These are phyloP conservation scores for Russula lepida DNA, from an alignment of 768 basidiomycete genomes.

Conservation along the genomic window DNA sequence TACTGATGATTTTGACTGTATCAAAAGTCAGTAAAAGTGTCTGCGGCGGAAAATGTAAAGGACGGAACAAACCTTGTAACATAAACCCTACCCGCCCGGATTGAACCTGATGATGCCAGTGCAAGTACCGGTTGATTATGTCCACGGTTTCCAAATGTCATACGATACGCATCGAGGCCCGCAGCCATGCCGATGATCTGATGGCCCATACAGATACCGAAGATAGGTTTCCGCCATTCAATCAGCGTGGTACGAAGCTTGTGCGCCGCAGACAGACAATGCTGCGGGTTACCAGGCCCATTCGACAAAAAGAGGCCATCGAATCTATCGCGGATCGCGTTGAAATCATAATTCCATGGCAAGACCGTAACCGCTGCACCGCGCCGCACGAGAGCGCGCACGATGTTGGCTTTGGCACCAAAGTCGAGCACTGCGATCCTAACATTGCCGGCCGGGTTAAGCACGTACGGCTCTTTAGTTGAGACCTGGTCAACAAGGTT, in stretches of 20 bases:
- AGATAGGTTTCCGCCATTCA: constrained; percentile 91
- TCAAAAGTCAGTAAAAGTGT: constrained; percentile 2
- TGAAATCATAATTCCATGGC: constrained; percentile 98
- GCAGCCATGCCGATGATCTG: constrained; percentile 98
- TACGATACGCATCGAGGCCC: constrained; percentile 91
- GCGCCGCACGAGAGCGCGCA: constrained; percentile 84
- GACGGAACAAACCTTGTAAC: constrained; percentile 68
- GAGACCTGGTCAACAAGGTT: constrained; percentile 94
- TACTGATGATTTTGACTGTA: constrained; percentile 94
- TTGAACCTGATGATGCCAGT: constrained; percentile 84
- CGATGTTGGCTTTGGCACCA: constrained; percentile 95
- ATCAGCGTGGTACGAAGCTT: constrained; percentile 72
- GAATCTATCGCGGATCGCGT: constrained; percentile 77
- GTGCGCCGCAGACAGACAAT: constrained; percentile 78
- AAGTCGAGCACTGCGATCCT: constrained; percentile 96
- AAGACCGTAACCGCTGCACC: constrained; percentile 90
- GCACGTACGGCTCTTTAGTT: constrained; percentile 70
- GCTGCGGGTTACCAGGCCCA: constrained; percentile 89
- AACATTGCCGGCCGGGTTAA: constrained; percentile 82
- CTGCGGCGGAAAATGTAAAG: not conserved
- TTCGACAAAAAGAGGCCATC: constrained; percentile 96
- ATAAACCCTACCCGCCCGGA: constrained; percentile 93
- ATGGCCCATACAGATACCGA: constrained; percentile 99
- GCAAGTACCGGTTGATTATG: constrained; percentile 99
- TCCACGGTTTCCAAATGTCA: constrained; percentile 99